These are phyloP conservation scores for Podila minutissima DNA, from an alignment of 192 early-diverging fungal genomes.

Conservation along the genomic window DNA sequence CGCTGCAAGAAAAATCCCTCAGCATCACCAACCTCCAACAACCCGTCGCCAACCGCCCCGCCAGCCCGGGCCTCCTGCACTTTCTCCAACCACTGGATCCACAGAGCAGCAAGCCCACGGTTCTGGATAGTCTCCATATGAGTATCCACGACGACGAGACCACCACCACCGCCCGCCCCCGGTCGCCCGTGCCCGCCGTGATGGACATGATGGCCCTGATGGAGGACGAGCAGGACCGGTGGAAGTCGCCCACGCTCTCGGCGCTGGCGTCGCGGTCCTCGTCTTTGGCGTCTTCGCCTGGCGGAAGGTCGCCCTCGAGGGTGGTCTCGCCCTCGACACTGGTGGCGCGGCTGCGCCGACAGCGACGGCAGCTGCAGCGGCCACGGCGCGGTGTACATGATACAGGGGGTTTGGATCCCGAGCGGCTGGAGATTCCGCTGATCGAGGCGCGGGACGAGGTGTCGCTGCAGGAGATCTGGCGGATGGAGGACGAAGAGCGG, in stretches of 20 bases:
- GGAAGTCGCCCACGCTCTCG: constrained; percentile 41
- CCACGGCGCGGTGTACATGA: not conserved
- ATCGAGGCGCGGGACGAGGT: constrained; percentile 36
- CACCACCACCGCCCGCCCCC: too few species aligned
- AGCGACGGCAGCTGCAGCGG: not conserved
- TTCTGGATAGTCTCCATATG: not conserved
- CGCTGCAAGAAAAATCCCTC: not conserved
- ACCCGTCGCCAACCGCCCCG: too few species aligned
- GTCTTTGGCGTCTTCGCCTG: not conserved
- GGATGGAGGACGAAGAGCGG: constrained; percentile 44
- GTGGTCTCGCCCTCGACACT: not conserved
- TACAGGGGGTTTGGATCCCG: not conserved
- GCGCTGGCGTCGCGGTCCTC: constrained; percentile 13
- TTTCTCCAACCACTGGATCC: not conserved
- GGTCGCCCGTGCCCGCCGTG: not conserved
- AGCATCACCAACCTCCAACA: not conserved
- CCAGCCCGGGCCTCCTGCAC: too few species aligned
- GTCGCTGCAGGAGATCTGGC: constrained; percentile 44
- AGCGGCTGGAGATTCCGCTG: constrained; percentile 16
- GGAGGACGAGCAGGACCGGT: constrained; percentile 31
- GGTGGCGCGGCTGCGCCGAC: not conserved
- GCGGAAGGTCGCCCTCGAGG: not conserved
- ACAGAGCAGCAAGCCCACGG: not conserved
- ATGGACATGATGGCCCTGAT: not conserved
- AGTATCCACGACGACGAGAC: not conserved